Evolutionary conservation across 2,329 filamentous ascomycete genomes (phyloP), one percentile per base, ranked within the genome.

Genomic region (Penicillium digitatum): DNA sequence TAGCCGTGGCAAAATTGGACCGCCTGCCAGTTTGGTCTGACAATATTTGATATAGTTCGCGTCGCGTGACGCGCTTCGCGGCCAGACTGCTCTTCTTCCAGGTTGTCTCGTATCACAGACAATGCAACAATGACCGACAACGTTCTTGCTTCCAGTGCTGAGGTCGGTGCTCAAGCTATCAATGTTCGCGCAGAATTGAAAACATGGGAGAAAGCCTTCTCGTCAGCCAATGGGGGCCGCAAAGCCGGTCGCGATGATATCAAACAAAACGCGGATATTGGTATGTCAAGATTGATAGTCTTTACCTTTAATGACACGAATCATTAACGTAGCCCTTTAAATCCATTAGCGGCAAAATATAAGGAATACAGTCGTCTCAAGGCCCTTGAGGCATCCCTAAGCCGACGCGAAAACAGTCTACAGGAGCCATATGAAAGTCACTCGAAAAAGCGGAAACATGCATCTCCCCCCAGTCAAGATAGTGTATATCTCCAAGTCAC

Each of bases 191-290:
- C 68, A 5, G 72, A 76, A 57, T 59, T 80, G 39, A 80, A 80
- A 58, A 69, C 74, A 55, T 80, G 76, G 73, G 78, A 80, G 62
- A 70, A 74, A 43, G 68, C 68, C 0, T 79, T 79, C 59, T 68
- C 76, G 7, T 69, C 69, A 3, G 67, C 69, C 11, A 73, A 79
- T 55, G 67, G 69, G 26, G 76, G 76, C 9, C 70, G 68, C 34
- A 80, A 79, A 62, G 73, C 78, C 3, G 70, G 70, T 16, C 71
- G 75, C 22, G 68, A 73, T 26, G 78, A 80, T 66, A 80, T 80
- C 51, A 80, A 79, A 60, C 69, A 74, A 40, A 69, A 76, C 48
- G 67, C 68, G 8, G 68, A 67, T 10, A 79, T 79, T 31, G 75
- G 76, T 78, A 67, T 16, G 60, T 57, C n/a, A 10, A 52, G n/a